Evolutionary conservation across 2,329 filamentous ascomycete genomes (phyloP), one percentile per base, ranked within the genome.

Genomic region (Penicillium digitatum): DNA sequence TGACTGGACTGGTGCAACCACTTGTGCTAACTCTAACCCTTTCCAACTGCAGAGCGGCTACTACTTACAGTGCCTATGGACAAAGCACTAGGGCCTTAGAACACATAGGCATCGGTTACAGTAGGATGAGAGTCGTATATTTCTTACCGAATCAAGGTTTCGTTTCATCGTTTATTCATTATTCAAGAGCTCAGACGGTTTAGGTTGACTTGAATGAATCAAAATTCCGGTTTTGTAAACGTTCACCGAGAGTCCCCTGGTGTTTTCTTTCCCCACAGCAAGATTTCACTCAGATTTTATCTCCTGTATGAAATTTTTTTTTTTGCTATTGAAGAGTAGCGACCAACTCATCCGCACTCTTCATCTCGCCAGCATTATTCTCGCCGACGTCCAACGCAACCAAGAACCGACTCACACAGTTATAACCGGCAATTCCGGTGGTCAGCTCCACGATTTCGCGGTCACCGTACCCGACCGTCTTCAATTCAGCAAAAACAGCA

Each of bases 381-480:
- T 78, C 76, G 3, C 75, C 76, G 37, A 78, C 88, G 74, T 95
- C 87, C 55, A 95, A 72, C 11, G 90, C 90, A 9, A 95, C 89
- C 63, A 95, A 72, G 64, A 95, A 92, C 26, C 90, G 82, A 70
- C 88, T 92, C 18, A 95, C 90, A 67, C 89, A 92, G 71, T 95
- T 95, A 71, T 95, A 95, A 52, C 84, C 85, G n/a, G 88, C 89
- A 55, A 93, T 83, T n/a, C 88, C 91, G 29, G 88, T 85, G 39
- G 89, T 93, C 61, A 95, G 80, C 77, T 95, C 90, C 2, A 95
- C 89, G 51, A 94, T 80, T 74, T 93, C 87, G 61, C 83, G 80
- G 58, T 93, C 87, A 20, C 69, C 79, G 62, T 92, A 90, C 26
- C 81, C 69, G n/a, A 62, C 72, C 71, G 78, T 84, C 64, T 68